A percentile compares a stretch with the other conserved stretches of the same genome.
Conservation (phyloP, 805 yeast genomes). For the Ogataea nonfermentans region DNA sequence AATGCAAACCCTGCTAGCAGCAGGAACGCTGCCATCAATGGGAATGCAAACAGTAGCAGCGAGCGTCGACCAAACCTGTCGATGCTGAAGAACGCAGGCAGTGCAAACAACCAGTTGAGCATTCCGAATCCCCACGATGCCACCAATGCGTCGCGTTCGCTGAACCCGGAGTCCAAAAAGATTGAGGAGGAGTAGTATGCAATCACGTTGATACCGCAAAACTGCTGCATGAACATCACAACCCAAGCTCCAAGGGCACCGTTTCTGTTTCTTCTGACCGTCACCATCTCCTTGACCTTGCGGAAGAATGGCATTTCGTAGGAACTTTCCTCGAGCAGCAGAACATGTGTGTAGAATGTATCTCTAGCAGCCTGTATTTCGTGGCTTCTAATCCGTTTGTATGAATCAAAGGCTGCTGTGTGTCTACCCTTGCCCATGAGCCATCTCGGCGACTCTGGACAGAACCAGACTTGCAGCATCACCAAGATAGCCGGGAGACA, state of each 20-base stretch:
- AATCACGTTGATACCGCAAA: slow-evolving; percentile 86
- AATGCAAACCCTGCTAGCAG: slow-evolving; percentile 69
- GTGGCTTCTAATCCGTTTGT: slow-evolving; percentile 46
- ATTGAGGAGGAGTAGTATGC: slow-evolving; percentile 82
- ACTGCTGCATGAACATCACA: slow-evolving; percentile 87
- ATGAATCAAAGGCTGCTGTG: slow-evolving; percentile 53
- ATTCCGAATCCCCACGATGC: slow-evolving; percentile 89
- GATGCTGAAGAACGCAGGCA: slow-evolving; percentile 79
- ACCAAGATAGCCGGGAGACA: slow-evolving; percentile 64
- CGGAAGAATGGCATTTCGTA: slow-evolving; percentile 43
- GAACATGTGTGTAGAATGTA: slow-evolving; percentile 63
- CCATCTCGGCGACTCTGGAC: slow-evolving; percentile 80
- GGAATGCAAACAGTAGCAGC: slow-evolving; percentile 57
- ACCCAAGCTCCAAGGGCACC: slow-evolving; percentile 79
- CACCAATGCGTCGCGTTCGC: slow-evolving; percentile 58
- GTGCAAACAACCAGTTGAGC: slow-evolving; percentile 74
- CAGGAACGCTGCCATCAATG: slow-evolving; percentile 59
- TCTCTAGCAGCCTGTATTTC: slow-evolving; percentile 68
- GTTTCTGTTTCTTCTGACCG: slow-evolving; percentile 77
- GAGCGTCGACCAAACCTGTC: slow-evolving; percentile 75
- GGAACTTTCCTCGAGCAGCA: slow-evolving; percentile 61
- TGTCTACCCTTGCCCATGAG: slow-evolving; percentile 69
- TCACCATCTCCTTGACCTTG: slow-evolving; percentile 57
- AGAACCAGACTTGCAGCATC: slow-evolving; percentile 57
- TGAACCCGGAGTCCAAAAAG: slow-evolving; percentile 64